phyloP scores from a whole-genome alignment of 1,139 yeast species.

The Geotrichum citri-aurantii region DNA sequence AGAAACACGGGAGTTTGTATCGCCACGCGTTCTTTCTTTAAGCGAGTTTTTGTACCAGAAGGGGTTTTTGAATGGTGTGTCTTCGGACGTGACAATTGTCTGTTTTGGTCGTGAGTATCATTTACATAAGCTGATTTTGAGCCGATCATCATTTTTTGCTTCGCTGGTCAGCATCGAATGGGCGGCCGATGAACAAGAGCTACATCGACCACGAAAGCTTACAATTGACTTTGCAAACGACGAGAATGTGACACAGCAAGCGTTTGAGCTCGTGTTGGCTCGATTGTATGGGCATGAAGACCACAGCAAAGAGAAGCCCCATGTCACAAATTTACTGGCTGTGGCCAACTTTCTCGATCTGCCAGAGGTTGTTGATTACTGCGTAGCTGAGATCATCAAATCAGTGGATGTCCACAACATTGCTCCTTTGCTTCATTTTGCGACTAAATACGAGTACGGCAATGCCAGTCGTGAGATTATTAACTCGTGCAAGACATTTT shows the following conservation, averaged over 20 bases:
- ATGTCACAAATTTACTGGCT: slow-evolving; percentile 42
- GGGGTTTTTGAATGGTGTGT: slow-evolving; percentile 43
- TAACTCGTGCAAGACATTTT: slow-evolving; percentile 43
- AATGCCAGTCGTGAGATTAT: slow-evolving; percentile 41
- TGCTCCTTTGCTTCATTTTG: slow-evolving; percentile 40
- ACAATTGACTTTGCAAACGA: slow-evolving; percentile 39
- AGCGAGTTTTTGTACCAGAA: slow-evolving; percentile 36
- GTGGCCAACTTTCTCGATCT: slow-evolving; percentile 47
- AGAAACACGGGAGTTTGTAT: neutral
- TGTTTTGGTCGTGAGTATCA: slow-evolving; percentile 43
- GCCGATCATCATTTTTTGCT: slow-evolving; percentile 44
- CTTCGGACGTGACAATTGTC: slow-evolving; percentile 44
- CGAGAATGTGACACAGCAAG: slow-evolving; percentile 40
- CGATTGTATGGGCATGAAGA: slow-evolving; percentile 43
- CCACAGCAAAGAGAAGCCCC: slow-evolving; percentile 31
- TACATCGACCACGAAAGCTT: slow-evolving; percentile 17
- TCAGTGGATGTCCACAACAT: slow-evolving; percentile 37
- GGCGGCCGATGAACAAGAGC: slow-evolving; percentile 25
- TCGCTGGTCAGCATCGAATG: slow-evolving; percentile 43
- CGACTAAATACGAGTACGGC: slow-evolving; percentile 42
- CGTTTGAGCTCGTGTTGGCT: slow-evolving; percentile 44
- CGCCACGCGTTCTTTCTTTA: slow-evolving; percentile 22
- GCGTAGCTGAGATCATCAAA: slow-evolving; percentile 39
- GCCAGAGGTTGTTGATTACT: slow-evolving; percentile 41
- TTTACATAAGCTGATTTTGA: slow-evolving; percentile 44